Evolutionary conservation across 176 grass and related monocot genomes (phyloP).

Genomic region (Bothriochloa decipiens): DNA sequence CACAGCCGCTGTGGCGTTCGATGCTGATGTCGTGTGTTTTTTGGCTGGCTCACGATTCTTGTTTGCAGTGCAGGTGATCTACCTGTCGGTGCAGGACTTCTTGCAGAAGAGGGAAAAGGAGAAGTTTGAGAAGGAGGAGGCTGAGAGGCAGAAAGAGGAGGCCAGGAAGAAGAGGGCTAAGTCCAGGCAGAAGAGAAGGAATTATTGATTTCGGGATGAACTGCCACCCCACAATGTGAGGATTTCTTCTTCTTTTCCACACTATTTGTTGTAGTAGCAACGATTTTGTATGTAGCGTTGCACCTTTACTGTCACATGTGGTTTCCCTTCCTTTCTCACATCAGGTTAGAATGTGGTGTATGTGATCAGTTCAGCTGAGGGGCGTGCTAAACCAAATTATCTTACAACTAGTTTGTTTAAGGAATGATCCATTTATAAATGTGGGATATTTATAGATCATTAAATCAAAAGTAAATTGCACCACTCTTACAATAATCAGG

Average conservation of each 20-base stretch:
- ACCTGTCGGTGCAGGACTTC: constrained; percentile 67
- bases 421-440: background rate
- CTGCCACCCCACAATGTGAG: constrained; percentile 37
- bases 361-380: background rate
- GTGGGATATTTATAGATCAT: background rate
- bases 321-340: constrained; percentile 6
- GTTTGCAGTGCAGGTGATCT: constrained; percentile 63
- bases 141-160: constrained; percentile 63
- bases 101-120: constrained; percentile 81
- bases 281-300: background rate
- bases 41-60: background rate
- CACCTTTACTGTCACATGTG: background rate
- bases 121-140: constrained; percentile 74
- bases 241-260: constrained; percentile 22
- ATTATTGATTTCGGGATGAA: constrained; percentile 22
- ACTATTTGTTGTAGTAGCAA: background rate
- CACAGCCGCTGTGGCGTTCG: background rate
- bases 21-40: no score
- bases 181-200: constrained; percentile 52
- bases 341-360: background rate
- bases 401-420: background rate
- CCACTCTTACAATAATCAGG: background rate
- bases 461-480: background rate
- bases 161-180: constrained; percentile 64
- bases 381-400: background rate